Conservation (phyloP, 352 stramenopile species). For the Globisporangium carolinianum region DNA sequence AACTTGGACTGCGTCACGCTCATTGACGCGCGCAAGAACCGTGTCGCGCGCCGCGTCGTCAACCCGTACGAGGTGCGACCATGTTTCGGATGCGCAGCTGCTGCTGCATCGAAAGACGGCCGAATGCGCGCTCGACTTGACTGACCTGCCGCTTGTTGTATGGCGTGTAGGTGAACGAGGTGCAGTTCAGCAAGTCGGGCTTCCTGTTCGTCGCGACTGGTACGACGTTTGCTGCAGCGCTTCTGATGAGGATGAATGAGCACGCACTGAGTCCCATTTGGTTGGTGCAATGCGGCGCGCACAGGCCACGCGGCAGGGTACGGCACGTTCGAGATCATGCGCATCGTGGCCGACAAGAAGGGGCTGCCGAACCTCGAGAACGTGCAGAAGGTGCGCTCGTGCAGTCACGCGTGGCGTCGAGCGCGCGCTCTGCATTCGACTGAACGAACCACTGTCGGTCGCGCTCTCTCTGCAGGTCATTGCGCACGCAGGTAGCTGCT, state of each 20-base stretch:
- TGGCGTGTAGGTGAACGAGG: constrained; percentile 42
- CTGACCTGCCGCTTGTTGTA: neutral
- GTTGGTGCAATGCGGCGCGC: too few relatives aligned
- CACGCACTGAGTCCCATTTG: too few relatives aligned
- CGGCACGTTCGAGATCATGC: constrained; percentile 82
- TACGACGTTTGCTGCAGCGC: constrained; percentile 2
- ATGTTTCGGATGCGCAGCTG: neutral
- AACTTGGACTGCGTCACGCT: constrained; percentile 71
- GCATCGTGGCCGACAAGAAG: constrained; percentile 70
- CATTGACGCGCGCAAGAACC: constrained; percentile 78
- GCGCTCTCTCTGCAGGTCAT: constrained; percentile 27
- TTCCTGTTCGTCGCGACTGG: constrained; percentile 75
- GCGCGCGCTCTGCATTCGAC: too few relatives aligned
- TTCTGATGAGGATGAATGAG: too few relatives aligned
- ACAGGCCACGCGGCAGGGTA: constrained; percentile 60
- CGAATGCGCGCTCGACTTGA: too few relatives aligned
- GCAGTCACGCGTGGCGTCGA: too few relatives aligned
- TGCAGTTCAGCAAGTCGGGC: constrained; percentile 75
- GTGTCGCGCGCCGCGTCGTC: constrained; percentile 66
- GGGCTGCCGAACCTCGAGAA: constrained; percentile 76
- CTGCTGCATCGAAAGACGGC: neutral
- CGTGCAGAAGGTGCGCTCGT: constrained; percentile 54
- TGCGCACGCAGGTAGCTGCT: constrained; percentile 75
- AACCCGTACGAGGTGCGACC: constrained; percentile 59
- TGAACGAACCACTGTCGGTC: too few relatives aligned